These are phyloP conservation scores for Alloteropsis semialata DNA, from an alignment of 176 grass and related monocot genomes.

Conservation along the genomic window DNA sequence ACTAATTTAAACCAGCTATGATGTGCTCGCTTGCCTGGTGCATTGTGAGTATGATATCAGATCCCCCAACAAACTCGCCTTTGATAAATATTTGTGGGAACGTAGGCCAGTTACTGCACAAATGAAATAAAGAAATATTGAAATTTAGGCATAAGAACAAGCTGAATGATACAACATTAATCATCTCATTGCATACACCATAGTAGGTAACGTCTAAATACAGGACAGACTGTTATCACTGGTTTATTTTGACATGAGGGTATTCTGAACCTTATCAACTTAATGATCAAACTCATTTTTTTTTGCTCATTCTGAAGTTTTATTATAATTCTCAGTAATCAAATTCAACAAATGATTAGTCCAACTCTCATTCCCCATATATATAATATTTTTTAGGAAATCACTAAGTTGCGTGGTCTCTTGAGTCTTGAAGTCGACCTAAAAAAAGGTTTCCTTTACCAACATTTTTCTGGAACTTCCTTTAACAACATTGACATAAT, in stretches of 20 bases:
- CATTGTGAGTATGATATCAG: constrained; percentile 93
- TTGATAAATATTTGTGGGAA: constrained; percentile 99
- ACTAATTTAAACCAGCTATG: not conserved
- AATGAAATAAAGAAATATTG: constrained; percentile 16
- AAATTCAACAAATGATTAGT: not conserved
- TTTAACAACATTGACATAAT: not conserved
- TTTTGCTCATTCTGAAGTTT: not conserved
- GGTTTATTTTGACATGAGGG: not conserved
- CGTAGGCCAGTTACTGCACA: constrained; percentile 81
- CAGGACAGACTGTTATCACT: not conserved
- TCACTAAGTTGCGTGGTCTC: not conserved
- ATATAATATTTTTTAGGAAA: not conserved
- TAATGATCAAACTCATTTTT: not conserved
- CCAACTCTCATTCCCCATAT: not conserved
- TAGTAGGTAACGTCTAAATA: not conserved
- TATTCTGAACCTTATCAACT: too few relatives aligned
- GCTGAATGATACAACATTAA: not conserved
- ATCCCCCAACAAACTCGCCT: constrained; percentile 90
- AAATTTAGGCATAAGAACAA: not conserved
- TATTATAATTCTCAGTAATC: not conserved
- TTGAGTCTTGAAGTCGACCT: not conserved
- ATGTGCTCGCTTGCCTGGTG: constrained; percentile 69
- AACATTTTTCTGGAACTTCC: too few relatives aligned
- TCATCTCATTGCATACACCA: not conserved
- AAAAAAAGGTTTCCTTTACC: not conserved